Evolutionary conservation across 2,329 filamentous ascomycete species (phyloP).

Genomic region (Ophiocordyceps camponoti-rufipedis): DNA sequence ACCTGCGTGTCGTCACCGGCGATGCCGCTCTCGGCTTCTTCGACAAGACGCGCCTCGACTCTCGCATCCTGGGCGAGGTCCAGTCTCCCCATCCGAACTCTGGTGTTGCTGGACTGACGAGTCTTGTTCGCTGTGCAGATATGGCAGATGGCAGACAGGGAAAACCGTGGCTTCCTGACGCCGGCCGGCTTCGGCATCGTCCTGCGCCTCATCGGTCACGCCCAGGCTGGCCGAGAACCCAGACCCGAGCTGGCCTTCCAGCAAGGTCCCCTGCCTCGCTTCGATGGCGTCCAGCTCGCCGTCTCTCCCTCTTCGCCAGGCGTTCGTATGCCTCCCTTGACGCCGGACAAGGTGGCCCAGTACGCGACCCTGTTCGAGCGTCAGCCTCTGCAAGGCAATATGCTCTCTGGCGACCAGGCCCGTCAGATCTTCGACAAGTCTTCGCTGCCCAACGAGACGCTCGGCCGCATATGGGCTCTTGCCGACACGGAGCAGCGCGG

Average conservation of each 20-base stretch:
- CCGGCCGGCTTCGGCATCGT: conserved; percentile 87
- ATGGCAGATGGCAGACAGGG: conserved; percentile 96
- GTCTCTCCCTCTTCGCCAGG: conserved; percentile 24
- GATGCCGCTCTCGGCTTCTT: conserved; percentile 96
- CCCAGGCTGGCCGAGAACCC: conserved; percentile 72
- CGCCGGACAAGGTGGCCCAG: conserved; percentile 74
- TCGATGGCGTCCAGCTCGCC: conserved; percentile 49
- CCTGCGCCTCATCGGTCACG: conserved; percentile 84
- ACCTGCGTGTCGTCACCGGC: conserved; percentile 83
- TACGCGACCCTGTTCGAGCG: conserved; percentile 84
- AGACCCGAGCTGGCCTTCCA: conserved; percentile 66
- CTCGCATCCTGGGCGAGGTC: conserved; percentile 75
- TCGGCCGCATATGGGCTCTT: conserved; percentile 92
- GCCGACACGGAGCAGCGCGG: conserved; percentile 89
- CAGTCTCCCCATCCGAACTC: conserved; percentile 11
- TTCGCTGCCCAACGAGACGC: conserved; percentile 68
- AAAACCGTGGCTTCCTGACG: conserved; percentile 87
- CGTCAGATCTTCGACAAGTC: conserved; percentile 94
- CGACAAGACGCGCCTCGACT: conserved; percentile 80
- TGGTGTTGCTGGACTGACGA: background rate
- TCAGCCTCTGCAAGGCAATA: conserved; percentile 53
- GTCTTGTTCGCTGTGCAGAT: conserved; percentile 38
- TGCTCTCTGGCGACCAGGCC: conserved; percentile 70
- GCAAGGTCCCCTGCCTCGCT: conserved; percentile 76
- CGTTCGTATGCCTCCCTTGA: conserved; percentile 75